Percentiles rank a stretch among this genome's conserved stretches.
phyloP scores from a whole-genome alignment of 1,139 yeast species.

The Trichomonascaceae sp. region DNA sequence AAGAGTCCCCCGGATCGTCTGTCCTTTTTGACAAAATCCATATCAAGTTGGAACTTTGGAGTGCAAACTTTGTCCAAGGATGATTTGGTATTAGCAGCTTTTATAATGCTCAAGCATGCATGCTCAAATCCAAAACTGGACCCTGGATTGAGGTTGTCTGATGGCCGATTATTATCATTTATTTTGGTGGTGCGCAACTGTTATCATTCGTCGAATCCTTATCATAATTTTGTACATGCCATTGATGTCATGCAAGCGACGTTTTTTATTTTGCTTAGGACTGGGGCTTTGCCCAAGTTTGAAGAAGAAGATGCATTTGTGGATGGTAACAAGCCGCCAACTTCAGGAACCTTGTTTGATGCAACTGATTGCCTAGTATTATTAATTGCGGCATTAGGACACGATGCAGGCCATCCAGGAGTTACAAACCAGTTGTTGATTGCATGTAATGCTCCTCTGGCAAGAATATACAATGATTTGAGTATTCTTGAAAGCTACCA shows the following conservation, averaged over 20 bases:
- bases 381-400: constrained; percentile 83
- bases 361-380: constrained; percentile 47
- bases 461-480: constrained; percentile 53
- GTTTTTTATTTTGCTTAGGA: constrained; percentile 51
- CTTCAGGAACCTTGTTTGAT: neutral
- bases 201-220: constrained; percentile 78
- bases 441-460: constrained; percentile 58
- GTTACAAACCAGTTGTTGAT: constrained; percentile 72
- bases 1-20: neutral
- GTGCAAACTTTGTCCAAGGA: constrained; percentile 65
- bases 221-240: constrained; percentile 94
- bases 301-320: neutral
- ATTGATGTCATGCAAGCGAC: constrained; percentile 93
- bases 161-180: constrained; percentile 49
- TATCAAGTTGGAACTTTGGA: constrained; percentile 43
- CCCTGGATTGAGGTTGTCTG: constrained; percentile 29
- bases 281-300: constrained; percentile 36
- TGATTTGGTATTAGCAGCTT: constrained; percentile 61
- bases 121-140: constrained; percentile 33
- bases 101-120: constrained; percentile 47
- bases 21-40: neutral
- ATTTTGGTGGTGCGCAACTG: constrained; percentile 63
- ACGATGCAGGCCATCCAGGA: constrained; percentile 96
- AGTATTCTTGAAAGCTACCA: constrained; percentile 84
- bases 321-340: neutral